A percentile compares a stretch with the other conserved stretches of the same genome.
Conservation (phyloP, 345 rosid genomes). For the Physaria fendleri region DNA sequence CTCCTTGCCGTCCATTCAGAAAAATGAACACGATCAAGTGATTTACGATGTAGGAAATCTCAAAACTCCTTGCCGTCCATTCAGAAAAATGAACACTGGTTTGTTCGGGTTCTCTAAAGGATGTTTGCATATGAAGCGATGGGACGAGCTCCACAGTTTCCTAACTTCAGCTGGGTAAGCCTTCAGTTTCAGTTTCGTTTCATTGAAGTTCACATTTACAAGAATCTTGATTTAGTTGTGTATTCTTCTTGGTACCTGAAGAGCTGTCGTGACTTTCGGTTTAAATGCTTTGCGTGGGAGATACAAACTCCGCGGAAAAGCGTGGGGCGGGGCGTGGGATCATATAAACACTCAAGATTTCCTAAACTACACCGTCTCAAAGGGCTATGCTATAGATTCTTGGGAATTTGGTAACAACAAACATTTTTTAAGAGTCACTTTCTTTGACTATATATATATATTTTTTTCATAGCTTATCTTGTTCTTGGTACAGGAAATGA, state of each 20-base stretch:
- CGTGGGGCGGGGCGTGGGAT: conserved; percentile 93
- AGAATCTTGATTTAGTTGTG: conserved; percentile 8
- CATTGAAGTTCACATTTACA: neutral
- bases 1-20: conserved; percentile 70
- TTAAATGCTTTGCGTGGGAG: conserved; percentile 89
- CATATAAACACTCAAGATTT: conserved; percentile 62
- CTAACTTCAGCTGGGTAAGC: conserved; percentile 61
- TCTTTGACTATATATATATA: neutral
- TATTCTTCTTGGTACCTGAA: conserved; percentile 26
- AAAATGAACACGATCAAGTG: conserved; percentile 45
- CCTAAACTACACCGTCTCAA: conserved; percentile 68
- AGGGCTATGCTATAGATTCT: conserved; percentile 71
- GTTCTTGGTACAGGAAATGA: conserved; percentile 64
- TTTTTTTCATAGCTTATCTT: neutral
- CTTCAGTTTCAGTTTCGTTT: neutral
- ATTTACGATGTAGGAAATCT: conserved; percentile 57
- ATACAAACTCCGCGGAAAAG: conserved; percentile 42
- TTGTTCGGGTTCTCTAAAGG: conserved; percentile 91
- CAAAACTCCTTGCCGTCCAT: conserved; percentile 67
- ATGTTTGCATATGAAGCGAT: conserved; percentile 81
- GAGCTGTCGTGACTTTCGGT: conserved; percentile 75
- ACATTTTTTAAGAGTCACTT: neutral
- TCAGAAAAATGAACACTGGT: conserved; percentile 48
- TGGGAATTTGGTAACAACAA: conserved; percentile 87
- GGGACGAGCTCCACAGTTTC: conserved; percentile 78